Evolutionary conservation across 495 filamentous ascomycete species (phyloP).

Genomic region (Xylaria sp.): DNA sequence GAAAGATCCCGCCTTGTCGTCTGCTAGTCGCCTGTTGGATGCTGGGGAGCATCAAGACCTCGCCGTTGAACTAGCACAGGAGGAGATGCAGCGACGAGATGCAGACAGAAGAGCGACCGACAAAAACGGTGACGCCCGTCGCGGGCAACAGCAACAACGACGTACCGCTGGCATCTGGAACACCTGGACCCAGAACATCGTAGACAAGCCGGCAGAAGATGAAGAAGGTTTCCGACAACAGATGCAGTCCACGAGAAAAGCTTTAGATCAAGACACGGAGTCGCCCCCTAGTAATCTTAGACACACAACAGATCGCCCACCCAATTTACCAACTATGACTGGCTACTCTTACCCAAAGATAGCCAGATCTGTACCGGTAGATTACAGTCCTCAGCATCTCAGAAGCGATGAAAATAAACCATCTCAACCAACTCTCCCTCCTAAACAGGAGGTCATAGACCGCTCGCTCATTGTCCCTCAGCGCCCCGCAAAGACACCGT

Average conservation of each 20-base stretch:
- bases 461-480: constrained; percentile 26
- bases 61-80: constrained; percentile 77
- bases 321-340: constrained; percentile 12
- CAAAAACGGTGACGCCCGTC: constrained; percentile 59
- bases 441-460: constrained; percentile 46
- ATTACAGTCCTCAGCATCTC: constrained; percentile 44
- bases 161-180: constrained; percentile 70
- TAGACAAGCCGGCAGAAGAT: constrained; percentile 41
- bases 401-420: constrained; percentile 21
- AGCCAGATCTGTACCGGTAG: constrained; percentile 49
- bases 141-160: constrained; percentile 62
- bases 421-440: constrained; percentile 52
- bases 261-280: constrained; percentile 45
- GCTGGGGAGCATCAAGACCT: constrained; percentile 75
- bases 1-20: constrained; percentile 55
- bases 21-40: constrained; percentile 60
- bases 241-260: constrained; percentile 56
- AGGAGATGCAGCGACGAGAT: constrained; percentile 74
- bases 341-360: constrained; percentile 60
- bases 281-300: constrained; percentile 17
- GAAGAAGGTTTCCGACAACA: constrained; percentile 57
- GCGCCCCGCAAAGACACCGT: constrained; percentile 39
- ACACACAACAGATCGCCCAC: constrained; percentile 12
- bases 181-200: constrained; percentile 53
- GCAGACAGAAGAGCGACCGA: constrained; percentile 62